Evolutionary conservation across 768 basidiomycete genomes (phyloP), one percentile per base, ranked within the genome.

Genomic region (Phanerodontia chrysosporium): DNA sequence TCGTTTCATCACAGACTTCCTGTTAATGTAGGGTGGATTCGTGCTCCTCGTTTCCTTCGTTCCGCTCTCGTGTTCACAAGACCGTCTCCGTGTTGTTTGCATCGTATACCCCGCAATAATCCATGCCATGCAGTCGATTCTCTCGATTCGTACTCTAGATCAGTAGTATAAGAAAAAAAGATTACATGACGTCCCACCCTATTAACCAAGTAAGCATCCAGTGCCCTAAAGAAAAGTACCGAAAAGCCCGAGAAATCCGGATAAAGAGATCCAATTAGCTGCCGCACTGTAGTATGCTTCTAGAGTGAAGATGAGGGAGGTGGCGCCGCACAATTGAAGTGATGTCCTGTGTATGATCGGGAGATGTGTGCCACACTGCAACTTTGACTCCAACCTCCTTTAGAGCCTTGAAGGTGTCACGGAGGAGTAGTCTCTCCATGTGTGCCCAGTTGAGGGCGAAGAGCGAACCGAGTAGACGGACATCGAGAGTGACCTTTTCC

Each of bases 381-480:
- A 69, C 53, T 27, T 58, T 58, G 46, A 69, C 49, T 3, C 25
- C 18, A 16, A 69, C 18, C 10, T 55, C 29, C 13, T 46, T 51
- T 16, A 67, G 55, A 12, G 14, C 22, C n/a, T 45, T 51, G 52
- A 63, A 63, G 27, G 28, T 32, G 21, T 57, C 45, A 14, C 46
- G 35, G 16, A 56, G 16, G 21, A 67, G 59, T 1, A 55, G 49
- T 16, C 21, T 42, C 51, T 60, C 60, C n/a, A 67, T 29, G 25
- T 35, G 49, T 18, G 36, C 58, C 69, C 67, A 70, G 39, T 68
- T 64, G 32, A 67, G 45, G n/a, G 58, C 65, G 49, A 65, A 58
- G 36, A 70, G 36, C 22, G 54, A 36, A 8, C 69, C 67, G 30
- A 68, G 60, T 3, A 70, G 62, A n/a, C 67, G 64, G 32, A 68